Evolutionary conservation across 1,284 basidiomycete genomes (phyloP), one percentile per base, ranked within the genome.

Genomic region (Hymenochaete sp.): DNA sequence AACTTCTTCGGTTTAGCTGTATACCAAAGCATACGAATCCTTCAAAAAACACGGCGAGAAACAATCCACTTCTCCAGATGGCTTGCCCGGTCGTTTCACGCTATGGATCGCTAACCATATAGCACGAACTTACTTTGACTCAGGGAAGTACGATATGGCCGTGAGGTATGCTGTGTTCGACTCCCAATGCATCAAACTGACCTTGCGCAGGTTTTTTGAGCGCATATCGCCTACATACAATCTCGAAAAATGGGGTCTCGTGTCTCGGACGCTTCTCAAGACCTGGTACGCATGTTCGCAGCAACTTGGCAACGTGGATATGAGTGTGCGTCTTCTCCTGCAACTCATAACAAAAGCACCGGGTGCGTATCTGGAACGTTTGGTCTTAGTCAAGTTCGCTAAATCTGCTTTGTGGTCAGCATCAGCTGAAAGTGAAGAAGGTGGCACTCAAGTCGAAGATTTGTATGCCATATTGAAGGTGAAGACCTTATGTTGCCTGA

Each of bases 1-100:
- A 31, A 27, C 28, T 39, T 47, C 19, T 24, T 38, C 13, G 31
- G 14, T 28, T n/a, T 47, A 92, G 86, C 71, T 96, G 1, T 92
- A 90, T 57, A 93, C 88, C 1, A 89, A 92, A 58, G 74, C 93
- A 1, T 93, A 95, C 59, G 85, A 93, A 53, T 61, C 90, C 8
- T 90, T 95, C 68, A 93, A 92, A 64, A 82, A 78, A 53, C 73
- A 83, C 55, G 70, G 67, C 29, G 4, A 45, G 5, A 42, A 13
- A 11, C 27, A 52, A 35, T 60, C 59, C 46, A 71, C 53, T 43
- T n/a, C 13, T 5, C 5, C 32, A 6, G 14, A n/a, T 35, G 32
- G 32, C 4, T 47, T 52, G 14, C 64, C 84, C 50, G 77, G 78
- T 2, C 77, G 90, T 3, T 66, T 90, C 50, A 91, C 87, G 0